A percentile compares a stretch with the other conserved stretches of the same genome.
Evolutionary conservation across 2,329 filamentous ascomycete genomes (phyloP).

Genomic region (Trichoderma cornu-damae): DNA sequence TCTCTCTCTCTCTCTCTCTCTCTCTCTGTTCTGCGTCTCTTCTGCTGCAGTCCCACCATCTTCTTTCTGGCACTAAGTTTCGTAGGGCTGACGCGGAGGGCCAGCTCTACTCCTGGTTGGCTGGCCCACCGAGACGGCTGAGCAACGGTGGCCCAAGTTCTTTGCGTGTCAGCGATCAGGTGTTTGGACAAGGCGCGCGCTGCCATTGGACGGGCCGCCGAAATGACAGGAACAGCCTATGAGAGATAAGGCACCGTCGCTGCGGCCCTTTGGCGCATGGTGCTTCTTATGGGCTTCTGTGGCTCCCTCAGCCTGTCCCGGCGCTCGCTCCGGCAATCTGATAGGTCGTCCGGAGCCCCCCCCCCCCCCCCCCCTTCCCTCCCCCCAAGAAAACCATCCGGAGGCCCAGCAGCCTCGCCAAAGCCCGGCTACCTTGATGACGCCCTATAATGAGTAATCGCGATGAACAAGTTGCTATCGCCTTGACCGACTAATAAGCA

Average conservation of each 20-base stretch:
- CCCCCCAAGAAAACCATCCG: conserved; percentile 2
- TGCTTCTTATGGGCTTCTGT: conserved; percentile 2
- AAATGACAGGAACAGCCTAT: conserved; percentile 17
- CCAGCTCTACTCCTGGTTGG: conserved; percentile 21
- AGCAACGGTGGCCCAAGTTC: conserved; percentile 4
- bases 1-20: too few species aligned
- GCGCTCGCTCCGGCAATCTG: conserved; percentile 5
- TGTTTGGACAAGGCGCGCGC: conserved; percentile 13
- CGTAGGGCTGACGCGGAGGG: conserved; percentile 25
- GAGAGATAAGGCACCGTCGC: neutral
- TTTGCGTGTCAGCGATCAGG: conserved; percentile 12
- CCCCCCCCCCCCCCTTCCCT: neutral
- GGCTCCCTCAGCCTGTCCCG: conserved; percentile 8
- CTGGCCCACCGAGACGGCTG: conserved; percentile 18
- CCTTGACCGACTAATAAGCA: conserved; percentile 6
- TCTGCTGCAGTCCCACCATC: conserved; percentile 13
- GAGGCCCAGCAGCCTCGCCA: conserved; percentile 4
- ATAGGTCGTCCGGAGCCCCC: conserved; percentile 4
- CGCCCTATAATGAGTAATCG: neutral
- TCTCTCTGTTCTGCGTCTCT: too few species aligned
- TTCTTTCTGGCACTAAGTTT: conserved; percentile 22
- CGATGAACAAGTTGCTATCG: neutral
- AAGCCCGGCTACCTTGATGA: neutral
- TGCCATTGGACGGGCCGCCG: conserved; percentile 8
- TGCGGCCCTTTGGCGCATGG: neutral